A percentile compares a stretch with the other conserved stretches of the same genome.
phyloP scores from a whole-genome alignment of 106 monocot species.

The Acanthochlamys bracteata region DNA sequence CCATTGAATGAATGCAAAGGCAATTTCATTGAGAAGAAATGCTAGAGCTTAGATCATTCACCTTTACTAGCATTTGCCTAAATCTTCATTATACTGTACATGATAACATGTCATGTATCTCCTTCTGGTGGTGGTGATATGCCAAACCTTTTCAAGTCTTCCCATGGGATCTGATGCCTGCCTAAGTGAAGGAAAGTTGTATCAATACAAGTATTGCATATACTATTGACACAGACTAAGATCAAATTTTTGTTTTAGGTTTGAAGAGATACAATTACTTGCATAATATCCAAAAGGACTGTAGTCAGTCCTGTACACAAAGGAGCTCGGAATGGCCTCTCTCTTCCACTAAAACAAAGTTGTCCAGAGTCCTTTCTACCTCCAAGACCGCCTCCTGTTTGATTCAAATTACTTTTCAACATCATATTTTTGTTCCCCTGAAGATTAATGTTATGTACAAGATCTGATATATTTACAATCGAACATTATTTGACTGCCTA shows the following conservation, averaged over 20 bases:
- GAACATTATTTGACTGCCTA: conserved; percentile 39
- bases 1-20: too few relatives aligned
- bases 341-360: conserved; percentile 93
- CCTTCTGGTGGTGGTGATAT: conserved; percentile 89
- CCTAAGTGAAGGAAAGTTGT: background rate
- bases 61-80: background rate
- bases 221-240: background rate
- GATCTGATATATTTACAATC: background rate
- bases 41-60: background rate
- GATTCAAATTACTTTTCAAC: background rate
- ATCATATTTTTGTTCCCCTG: background rate
- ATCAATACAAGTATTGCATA: background rate
- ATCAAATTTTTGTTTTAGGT: background rate
- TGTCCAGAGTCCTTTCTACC: conserved; percentile 98
- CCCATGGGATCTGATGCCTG: conserved; percentile 81
- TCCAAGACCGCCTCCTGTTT: conserved; percentile 83
- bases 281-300: background rate
- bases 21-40: background rate
- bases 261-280: background rate
- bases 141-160: conserved; percentile 87
- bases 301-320: conserved; percentile 22
- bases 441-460: background rate
- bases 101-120: conserved; percentile 70
- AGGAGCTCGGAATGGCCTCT: conserved; percentile 96
- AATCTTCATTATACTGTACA: conserved; percentile 20